Evolutionary conservation across 306 rosid species (phyloP).

Genomic region (Acacia confusa): DNA sequence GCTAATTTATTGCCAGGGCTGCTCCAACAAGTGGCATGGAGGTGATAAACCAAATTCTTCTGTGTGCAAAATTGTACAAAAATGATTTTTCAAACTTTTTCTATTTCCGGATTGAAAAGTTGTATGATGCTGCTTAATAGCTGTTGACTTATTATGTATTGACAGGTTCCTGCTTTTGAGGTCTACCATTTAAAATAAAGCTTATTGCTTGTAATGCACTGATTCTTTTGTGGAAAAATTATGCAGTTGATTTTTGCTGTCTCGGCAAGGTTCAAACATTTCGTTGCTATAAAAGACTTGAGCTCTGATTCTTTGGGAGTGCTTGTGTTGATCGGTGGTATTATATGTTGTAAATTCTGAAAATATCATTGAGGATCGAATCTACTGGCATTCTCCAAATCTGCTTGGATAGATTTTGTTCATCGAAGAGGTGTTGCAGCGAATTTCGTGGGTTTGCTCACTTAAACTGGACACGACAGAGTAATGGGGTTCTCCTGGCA

Average conservation of each 20-base stretch:
- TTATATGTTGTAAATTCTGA: slow-evolving; percentile 23
- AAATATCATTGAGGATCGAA: background rate
- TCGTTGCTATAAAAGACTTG: slow-evolving; percentile 39
- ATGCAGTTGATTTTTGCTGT: background rate
- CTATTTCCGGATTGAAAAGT: background rate
- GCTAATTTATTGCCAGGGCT: slow-evolving; percentile 11
- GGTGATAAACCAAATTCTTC: slow-evolving; percentile 20
- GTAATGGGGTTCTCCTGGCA: slow-evolving; percentile 11
- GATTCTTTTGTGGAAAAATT: background rate
- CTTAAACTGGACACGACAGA: background rate
- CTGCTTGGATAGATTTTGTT: slow-evolving; percentile 1
- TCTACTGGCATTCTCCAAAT: slow-evolving; percentile 19
- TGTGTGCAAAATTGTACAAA: background rate
- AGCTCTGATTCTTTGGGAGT: slow-evolving; percentile 50
- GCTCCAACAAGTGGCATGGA: background rate
- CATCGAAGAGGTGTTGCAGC: background rate
- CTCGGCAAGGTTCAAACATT: slow-evolving; percentile 17
- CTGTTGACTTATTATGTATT: slow-evolving; percentile 2
- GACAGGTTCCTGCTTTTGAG: background rate
- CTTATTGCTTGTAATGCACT: background rate
- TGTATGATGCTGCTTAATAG: slow-evolving; percentile 6
- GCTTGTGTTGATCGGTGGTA: slow-evolving; percentile 49
- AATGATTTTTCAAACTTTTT: slow-evolving; percentile 10
- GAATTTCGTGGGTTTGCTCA: background rate
- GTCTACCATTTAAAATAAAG: background rate